Evolutionary conservation across 768 basidiomycete genomes (phyloP).

Genomic region (Mycena albidolilacea): DNA sequence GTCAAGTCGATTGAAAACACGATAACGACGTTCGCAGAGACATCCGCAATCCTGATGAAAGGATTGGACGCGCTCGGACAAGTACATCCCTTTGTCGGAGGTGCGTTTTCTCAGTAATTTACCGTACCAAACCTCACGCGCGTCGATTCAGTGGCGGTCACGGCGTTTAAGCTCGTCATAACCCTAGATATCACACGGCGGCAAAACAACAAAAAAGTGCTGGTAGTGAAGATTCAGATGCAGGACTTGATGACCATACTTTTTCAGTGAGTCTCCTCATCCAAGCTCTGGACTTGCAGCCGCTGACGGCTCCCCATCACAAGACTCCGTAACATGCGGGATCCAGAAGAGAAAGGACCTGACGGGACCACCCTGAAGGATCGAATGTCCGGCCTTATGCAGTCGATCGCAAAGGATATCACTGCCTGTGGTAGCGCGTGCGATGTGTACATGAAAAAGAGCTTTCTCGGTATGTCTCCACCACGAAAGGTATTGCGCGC

Average conservation of each 20-base stretch:
- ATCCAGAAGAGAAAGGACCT: slow-evolving; percentile 39
- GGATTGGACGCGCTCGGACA: slow-evolving; percentile 42
- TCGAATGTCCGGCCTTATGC: slow-evolving; percentile 45
- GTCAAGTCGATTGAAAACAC: slow-evolving; percentile 32
- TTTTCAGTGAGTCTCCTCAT: slow-evolving; percentile 52
- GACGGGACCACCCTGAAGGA: slow-evolving; percentile 47
- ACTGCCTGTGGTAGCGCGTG: slow-evolving; percentile 54
- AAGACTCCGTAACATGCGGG: slow-evolving; percentile 38
- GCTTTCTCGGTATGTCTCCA: slow-evolving; percentile 44
- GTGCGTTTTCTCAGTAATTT: slow-evolving; percentile 15
- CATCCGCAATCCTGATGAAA: slow-evolving; percentile 43
- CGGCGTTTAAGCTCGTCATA: slow-evolving; percentile 59
- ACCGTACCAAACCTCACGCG: not conserved
- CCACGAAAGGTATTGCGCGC: no score
- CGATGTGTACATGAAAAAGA: slow-evolving; percentile 56
- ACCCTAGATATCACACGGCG: slow-evolving; percentile 58
- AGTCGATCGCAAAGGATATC: slow-evolving; percentile 55
- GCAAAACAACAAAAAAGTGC: slow-evolving; percentile 61
- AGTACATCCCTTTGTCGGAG: slow-evolving; percentile 44
- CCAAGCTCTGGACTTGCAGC: not conserved
- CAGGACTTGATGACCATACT: slow-evolving; percentile 60
- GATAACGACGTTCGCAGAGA: slow-evolving; percentile 41
- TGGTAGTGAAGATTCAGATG: slow-evolving; percentile 58
- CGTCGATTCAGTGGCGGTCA: slow-evolving; percentile 51
- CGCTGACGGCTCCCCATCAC: not conserved